Conservation (phyloP, 164 flowering plant species). For the Magnolia officinalis region DNA sequence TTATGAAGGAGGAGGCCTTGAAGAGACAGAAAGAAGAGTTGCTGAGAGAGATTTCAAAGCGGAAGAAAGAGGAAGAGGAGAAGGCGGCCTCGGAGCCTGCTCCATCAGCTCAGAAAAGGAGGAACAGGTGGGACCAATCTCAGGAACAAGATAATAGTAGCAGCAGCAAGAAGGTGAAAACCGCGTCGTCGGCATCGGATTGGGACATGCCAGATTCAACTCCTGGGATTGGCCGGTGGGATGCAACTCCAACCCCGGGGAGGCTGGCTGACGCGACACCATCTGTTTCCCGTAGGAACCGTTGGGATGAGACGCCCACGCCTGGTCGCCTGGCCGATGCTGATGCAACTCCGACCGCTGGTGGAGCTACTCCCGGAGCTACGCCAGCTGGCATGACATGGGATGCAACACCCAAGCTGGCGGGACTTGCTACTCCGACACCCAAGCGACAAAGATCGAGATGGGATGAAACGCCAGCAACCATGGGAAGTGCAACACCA, state of each 20-base stretch:
- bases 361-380: constrained; percentile 89
- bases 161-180: constrained; percentile 53
- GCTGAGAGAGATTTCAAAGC: constrained; percentile 61
- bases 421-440: constrained; percentile 87
- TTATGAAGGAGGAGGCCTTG: constrained; percentile 78
- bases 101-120: constrained; percentile 57
- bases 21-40: constrained; percentile 78
- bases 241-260: constrained; percentile 96
- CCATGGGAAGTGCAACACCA: constrained; percentile 94
- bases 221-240: constrained; percentile 93
- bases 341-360: constrained; percentile 85
- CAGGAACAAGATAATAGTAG: constrained; percentile 45
- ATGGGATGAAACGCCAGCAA: constrained; percentile 99
- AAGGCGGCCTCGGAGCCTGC: constrained; percentile 34
- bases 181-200: constrained; percentile 45
- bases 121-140: constrained; percentile 84
- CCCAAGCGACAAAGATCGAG: constrained; percentile 93
- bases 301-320: constrained; percentile 99
- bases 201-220: constrained; percentile 96
- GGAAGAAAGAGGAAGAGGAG: constrained; percentile 85
- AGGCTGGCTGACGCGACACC: constrained; percentile 86
- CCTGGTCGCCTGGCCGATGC: constrained; percentile 88
- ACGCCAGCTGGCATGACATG: constrained; percentile 98
- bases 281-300: constrained; percentile 54
- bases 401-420: constrained; percentile 98